phyloP scores from a whole-genome alignment of 331 rosid genomes.

The Telfairia occidentalis region DNA sequence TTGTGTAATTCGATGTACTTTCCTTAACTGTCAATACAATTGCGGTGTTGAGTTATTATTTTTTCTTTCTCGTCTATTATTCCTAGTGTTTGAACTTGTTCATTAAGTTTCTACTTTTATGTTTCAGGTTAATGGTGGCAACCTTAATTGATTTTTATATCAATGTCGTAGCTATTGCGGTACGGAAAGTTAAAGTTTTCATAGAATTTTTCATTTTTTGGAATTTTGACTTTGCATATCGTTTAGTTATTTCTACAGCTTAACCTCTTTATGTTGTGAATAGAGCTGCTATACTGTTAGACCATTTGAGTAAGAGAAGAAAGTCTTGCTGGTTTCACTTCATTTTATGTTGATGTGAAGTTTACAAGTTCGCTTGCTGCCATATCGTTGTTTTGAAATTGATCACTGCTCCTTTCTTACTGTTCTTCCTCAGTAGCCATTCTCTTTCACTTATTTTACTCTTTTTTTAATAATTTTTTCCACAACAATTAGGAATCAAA shows the following conservation, averaged over 20 bases:
- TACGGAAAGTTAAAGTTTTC: constrained; percentile 18
- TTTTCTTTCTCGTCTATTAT: not conserved
- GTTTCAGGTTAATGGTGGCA: constrained; percentile 72
- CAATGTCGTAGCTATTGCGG: constrained; percentile 45
- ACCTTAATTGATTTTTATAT: constrained; percentile 72
- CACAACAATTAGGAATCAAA: not conserved
- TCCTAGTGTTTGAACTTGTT: not conserved
- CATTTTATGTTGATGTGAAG: not conserved
- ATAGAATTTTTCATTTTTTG: not conserved
- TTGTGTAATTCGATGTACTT: not conserved
- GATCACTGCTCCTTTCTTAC: not conserved
- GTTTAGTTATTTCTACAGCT: not conserved
- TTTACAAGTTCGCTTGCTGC: not conserved
- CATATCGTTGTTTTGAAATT: not conserved
- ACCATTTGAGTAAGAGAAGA: not conserved
- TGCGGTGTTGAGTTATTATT: not conserved
- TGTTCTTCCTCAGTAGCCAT: not conserved
- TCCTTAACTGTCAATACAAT: not conserved
- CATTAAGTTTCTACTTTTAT: not conserved
- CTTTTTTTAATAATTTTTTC: not conserved
- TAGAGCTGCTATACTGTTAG: not conserved
- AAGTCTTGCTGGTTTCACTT: not conserved
- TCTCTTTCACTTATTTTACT: not conserved
- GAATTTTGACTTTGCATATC: not conserved
- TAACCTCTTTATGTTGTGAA: not conserved